Base-by-base conservation (phyloP, 2,329 filamentous ascomycete species). In the Beauveria sp. region DNA sequence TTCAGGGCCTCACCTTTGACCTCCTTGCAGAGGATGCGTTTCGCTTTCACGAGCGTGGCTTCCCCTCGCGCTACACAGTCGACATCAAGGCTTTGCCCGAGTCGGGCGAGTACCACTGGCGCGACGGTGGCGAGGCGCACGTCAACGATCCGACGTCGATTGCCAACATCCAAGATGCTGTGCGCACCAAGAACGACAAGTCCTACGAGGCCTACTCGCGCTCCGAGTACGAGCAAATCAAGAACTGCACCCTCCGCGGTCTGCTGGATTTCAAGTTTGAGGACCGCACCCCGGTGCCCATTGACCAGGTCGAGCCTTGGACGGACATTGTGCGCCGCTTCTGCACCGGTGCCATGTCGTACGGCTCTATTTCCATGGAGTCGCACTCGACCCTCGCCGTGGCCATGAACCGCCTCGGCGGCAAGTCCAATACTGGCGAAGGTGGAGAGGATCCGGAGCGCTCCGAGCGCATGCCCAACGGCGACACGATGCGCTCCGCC, bases 341-440 rank as follows among this genome's bases (percentile, higher is more conserved):
- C 80, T 95, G 93, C 69, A 97, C 93, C 45, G 93, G 93, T 73
- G 93, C 93, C 68, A 98, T 98, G 93, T 98, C 93, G 3, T 98
- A 98, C 72, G 93, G 93, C 53, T 97, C 93, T 46, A 98, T 98
- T 70, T 97, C 93, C 6, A 96, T 97, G 91, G 93, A 98, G 75
- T 93, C 93, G 59, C 93, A 98, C 79, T 96, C 93, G 20, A 97
- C 93, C 14, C 81, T 98, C 54, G 93, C 93, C 67, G 88, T 98
- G 61, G 93, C 93, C 66, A 96, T 98, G 93, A 98, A 98, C 79
- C 85, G 93, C 68, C 84, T 98, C 46, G 93, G 93, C 46, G 93
- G 93, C 70, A 98, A 97, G 79, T 97, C 93, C 46, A 98, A 98
- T 80, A 97, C 93, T 56, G 93, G 93, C 70, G 93, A 98, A 78